These are phyloP conservation scores for Aspergillus baeticus DNA, from an alignment of 495 filamentous ascomycete species.

Conservation along the genomic window DNA sequence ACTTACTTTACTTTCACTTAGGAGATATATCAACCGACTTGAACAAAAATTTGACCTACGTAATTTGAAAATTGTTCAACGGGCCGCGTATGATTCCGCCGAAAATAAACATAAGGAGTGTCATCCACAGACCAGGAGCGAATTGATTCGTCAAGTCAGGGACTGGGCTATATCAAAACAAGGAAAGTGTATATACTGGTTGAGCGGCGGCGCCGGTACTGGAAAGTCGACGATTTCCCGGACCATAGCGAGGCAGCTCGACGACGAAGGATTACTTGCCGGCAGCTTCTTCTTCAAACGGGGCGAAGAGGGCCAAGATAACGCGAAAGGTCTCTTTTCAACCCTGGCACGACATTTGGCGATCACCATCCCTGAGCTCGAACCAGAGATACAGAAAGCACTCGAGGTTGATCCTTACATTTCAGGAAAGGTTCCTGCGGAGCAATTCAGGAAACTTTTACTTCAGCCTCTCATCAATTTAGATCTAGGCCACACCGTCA, in stretches of 20 bases:
- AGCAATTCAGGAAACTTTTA: slow-evolving; percentile 49
- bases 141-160: not conserved
- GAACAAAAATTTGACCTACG: not conserved
- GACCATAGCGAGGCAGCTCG: not conserved
- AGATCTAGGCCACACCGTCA: not conserved
- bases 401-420: not conserved
- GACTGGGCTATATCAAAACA: not conserved
- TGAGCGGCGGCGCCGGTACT: not conserved
- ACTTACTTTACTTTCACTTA: not conserved
- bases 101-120: not conserved
- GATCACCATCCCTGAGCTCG: not conserved
- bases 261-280: not conserved
- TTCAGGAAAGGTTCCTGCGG: not conserved
- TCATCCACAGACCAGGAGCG: not conserved
- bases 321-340: not conserved
- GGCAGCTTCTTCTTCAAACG: not conserved
- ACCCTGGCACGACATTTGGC: not conserved
- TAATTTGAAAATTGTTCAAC: not conserved
- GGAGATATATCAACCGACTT: not conserved
- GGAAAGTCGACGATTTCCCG: not conserved
- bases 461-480: slow-evolving; percentile 29
- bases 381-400: not conserved
- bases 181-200: not conserved
- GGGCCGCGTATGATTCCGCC: not conserved
- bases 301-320: not conserved